Evolutionary conservation across 306 rosid species (phyloP).

Genomic region (Rubus idaeus): DNA sequence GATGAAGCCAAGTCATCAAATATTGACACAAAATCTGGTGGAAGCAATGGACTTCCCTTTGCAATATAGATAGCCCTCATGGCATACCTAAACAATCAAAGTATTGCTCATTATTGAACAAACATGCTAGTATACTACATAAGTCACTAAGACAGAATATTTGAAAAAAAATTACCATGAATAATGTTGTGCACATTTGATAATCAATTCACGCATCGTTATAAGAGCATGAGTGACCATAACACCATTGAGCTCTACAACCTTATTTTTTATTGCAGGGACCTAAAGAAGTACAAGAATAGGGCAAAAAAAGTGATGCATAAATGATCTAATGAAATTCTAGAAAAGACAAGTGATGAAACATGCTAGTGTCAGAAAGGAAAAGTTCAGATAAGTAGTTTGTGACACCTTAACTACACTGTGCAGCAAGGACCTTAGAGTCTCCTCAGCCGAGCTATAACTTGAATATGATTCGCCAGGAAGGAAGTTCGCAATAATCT

Average conservation of each 20-base stretch:
- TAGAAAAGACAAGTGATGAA: constrained; percentile 9
- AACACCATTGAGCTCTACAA: constrained; percentile 89
- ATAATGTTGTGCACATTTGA: constrained; percentile 91
- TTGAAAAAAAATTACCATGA: constrained; percentile 66
- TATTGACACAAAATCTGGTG: constrained; percentile 94
- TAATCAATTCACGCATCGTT: constrained; percentile 73
- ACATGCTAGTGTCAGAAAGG: constrained; percentile 1
- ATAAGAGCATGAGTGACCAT: constrained; percentile 87
- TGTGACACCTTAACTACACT: constrained; percentile 84
- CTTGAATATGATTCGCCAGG: constrained; percentile 86
- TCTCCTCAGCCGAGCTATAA: constrained; percentile 88
- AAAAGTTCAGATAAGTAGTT: constrained; percentile 3
- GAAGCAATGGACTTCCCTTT: constrained; percentile 93
- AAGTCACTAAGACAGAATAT: constrained; percentile 17
- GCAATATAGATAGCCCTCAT: constrained; percentile 97
- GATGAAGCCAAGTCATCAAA: constrained; percentile 95
- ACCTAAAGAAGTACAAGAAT: constrained; percentile 51
- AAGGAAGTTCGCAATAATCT: constrained; percentile 84
- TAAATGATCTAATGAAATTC: not conserved
- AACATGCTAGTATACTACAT: not conserved
- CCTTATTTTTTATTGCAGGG: constrained; percentile 81
- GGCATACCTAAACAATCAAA: constrained; percentile 67
- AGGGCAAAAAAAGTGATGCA: not conserved
- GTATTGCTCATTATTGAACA: constrained; percentile 30
- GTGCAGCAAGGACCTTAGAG: constrained; percentile 85